phyloP scores from a whole-genome alignment of 2,329 filamentous ascomycete species.

The Blumeria hordei region DNA sequence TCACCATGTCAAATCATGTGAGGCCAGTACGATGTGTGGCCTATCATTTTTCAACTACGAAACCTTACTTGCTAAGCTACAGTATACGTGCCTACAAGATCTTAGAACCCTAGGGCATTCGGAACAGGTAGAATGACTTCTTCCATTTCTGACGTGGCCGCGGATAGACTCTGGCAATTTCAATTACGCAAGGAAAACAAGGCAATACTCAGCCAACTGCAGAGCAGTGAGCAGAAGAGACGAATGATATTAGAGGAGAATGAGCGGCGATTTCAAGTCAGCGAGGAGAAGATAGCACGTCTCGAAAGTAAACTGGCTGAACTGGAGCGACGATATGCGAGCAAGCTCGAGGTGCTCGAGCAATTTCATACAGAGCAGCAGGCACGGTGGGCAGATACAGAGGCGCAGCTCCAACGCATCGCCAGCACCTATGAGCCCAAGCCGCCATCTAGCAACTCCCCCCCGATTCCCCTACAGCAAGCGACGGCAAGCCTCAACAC shows the following conservation, averaged over 20 bases:
- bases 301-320: constrained; percentile 4
- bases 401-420: background rate
- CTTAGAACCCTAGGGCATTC: background rate
- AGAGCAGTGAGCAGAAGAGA: constrained; percentile 2
- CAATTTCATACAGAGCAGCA: constrained; percentile 3
- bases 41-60: background rate
- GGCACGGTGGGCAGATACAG: background rate
- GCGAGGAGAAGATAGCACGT: constrained; percentile 1
- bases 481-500: background rate
- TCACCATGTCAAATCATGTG: background rate
- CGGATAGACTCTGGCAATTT: constrained; percentile 7
- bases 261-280: constrained; percentile 3
- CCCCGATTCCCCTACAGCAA: too few species aligned
- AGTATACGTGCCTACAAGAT: background rate
- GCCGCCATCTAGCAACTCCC: too few species aligned
- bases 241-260: constrained; percentile 2
- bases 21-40: background rate
- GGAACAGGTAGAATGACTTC: background rate
- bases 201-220: constrained; percentile 6
- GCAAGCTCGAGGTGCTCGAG: background rate
- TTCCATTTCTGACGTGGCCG: constrained; percentile 2
- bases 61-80: background rate
- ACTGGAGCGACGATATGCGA: constrained; percentile 2
- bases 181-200: constrained; percentile 11
- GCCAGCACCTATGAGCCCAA: too few species aligned